Evolutionary conservation across 345 rosid species (phyloP).

Genomic region (Eucalyptus pauciflora): DNA sequence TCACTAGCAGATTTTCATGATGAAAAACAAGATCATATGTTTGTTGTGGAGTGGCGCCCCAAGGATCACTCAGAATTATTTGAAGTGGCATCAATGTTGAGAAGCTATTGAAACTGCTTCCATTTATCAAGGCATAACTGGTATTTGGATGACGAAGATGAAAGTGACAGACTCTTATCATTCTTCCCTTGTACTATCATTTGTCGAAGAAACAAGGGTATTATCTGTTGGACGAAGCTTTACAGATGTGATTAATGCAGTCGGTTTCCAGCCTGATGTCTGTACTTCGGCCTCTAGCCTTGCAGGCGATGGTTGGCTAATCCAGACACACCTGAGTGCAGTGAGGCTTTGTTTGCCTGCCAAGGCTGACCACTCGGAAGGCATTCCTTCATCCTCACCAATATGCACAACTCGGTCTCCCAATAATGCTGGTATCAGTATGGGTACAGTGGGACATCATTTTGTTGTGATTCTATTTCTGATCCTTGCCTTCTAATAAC

Average conservation of each 20-base stretch:
- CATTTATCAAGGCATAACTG: conserved; percentile 83
- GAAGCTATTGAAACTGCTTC: conserved; percentile 71
- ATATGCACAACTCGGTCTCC: conserved; percentile 74
- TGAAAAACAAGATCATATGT: conserved; percentile 86
- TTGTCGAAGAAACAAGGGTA: conserved; percentile 94
- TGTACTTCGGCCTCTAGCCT: conserved; percentile 95
- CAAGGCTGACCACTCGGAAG: conserved; percentile 67
- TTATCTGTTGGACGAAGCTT: conserved; percentile 89
- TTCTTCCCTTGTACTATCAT: conserved; percentile 84
- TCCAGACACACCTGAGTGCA: conserved; percentile 83
- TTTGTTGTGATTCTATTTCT: conserved; percentile 45
- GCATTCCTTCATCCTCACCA: conserved; percentile 47
- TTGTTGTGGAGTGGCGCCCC: conserved; percentile 88
- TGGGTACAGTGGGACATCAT: conserved; percentile 83
- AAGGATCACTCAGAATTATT: conserved; percentile 88
- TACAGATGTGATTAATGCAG: conserved; percentile 80
- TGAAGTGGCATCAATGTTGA: conserved; percentile 75
- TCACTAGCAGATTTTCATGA: conserved; percentile 71
- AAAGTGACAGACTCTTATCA: conserved; percentile 55
- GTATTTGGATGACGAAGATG: conserved; percentile 79
- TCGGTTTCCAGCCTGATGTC: conserved; percentile 89
- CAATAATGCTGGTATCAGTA: conserved; percentile 52
- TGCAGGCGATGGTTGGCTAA: conserved; percentile 62
- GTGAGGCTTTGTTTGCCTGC: conserved; percentile 85
- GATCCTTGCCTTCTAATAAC: conserved; percentile 37